Evolutionary conservation across 495 filamentous ascomycete genomes (phyloP).

Genomic region (Trichocladium uniseriatum): DNA sequence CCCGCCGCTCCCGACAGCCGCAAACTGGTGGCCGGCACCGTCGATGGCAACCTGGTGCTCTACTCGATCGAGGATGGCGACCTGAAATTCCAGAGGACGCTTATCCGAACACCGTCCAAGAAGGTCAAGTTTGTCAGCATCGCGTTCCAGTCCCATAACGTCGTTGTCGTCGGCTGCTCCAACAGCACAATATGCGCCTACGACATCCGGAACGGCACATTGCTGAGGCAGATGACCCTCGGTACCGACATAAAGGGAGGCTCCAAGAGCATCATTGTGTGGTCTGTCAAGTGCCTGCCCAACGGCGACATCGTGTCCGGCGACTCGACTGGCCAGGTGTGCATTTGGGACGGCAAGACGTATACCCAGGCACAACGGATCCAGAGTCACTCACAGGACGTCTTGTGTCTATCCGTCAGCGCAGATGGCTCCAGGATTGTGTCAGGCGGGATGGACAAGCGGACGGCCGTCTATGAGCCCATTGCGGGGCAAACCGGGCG

Average conservation of each 20-base stretch:
- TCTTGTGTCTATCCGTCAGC: conserved; percentile 72
- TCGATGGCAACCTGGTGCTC: conserved; percentile 79
- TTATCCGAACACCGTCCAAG: conserved; percentile 66
- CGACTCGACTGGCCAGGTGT: conserved; percentile 85
- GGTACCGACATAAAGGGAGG: conserved; percentile 66
- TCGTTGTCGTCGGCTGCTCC: conserved; percentile 79
- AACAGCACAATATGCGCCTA: conserved; percentile 87
- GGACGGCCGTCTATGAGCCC: conserved; percentile 69
- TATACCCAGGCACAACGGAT: conserved; percentile 80
- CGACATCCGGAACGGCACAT: conserved; percentile 68
- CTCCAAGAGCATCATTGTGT: conserved; percentile 78
- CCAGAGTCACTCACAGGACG: conserved; percentile 79
- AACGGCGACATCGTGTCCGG: conserved; percentile 89
- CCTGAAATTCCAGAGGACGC: conserved; percentile 57
- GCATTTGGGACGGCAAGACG: conserved; percentile 87
- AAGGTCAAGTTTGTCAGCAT: conserved; percentile 81
- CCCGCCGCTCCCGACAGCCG: conserved; percentile 3
- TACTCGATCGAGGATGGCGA: conserved; percentile 77
- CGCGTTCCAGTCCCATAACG: conserved; percentile 73
- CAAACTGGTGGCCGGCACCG: conserved; percentile 79
- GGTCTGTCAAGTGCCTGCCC: conserved; percentile 78
- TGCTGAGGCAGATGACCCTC: conserved; percentile 72
- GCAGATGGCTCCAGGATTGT: conserved; percentile 75
- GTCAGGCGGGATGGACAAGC: conserved; percentile 83
- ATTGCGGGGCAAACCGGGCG: conserved; percentile 48